Evolutionary conservation across 2,329 filamentous ascomycete species (phyloP), one percentile per base, ranked within the genome.

Genomic region (Botryosphaeria agaves): DNA sequence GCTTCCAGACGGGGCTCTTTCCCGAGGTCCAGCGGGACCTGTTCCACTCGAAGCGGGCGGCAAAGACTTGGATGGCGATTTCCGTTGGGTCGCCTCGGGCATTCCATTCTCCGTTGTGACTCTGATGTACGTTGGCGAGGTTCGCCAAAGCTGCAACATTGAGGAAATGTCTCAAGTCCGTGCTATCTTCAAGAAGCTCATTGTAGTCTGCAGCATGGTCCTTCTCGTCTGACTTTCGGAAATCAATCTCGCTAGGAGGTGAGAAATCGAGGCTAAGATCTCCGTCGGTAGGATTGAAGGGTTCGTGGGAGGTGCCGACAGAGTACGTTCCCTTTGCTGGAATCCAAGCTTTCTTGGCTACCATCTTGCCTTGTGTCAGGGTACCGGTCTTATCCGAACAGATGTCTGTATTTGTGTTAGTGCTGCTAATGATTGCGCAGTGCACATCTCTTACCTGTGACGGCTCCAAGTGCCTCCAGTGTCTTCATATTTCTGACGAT

Each of bases 41-140:
- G 36, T 72, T 72, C 61, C 69, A 71, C 32, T 69, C 57, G 45
- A 82, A 82, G 8, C 76, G 69, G 25, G 66, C 69, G 6, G 74
- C 72, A 44, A 82, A 79, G 0, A 82, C 76, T 40, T 81, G 75
- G 27, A 82, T 76, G 2, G 76, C 76, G 36, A 82, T 77, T 41
- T 82, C 76, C 1, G 76, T 80, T 0, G 72, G 72, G 38, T 77
- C 73, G 25, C 73, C 75, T 28, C 70, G 66, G 17, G 68, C 71
- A 32, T 68, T 61, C 74, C 74, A 79, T 31, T 62, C 53, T 17
- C 65, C 59, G n/a, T 62, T 57, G 9, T 69, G 56, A 27, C 55
- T 57, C 36, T 69, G 57, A 36, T 72, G 65, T 3, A 79, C 65
- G 19, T 64, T 64, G 2, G 74, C 72, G 14, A 79, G 54, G 40